phyloP scores from a whole-genome alignment of 805 yeast genomes.

The Ogataea pini region DNA sequence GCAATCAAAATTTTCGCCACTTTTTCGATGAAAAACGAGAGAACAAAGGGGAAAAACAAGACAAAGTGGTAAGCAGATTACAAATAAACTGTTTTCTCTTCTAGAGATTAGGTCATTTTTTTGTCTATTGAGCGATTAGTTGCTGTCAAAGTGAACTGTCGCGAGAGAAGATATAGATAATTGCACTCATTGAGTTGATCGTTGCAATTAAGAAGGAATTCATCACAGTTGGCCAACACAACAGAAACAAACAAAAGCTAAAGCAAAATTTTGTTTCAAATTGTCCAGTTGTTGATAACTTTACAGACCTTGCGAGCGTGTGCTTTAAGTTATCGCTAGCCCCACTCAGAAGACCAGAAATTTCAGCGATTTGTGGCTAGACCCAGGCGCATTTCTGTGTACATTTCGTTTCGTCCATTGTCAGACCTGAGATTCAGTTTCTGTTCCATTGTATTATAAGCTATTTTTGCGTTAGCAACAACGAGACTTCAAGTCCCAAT shows the following conservation, averaged over 20 bases:
- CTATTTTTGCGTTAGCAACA: conserved; percentile 7
- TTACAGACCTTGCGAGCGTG: conserved; percentile 7
- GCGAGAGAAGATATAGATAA: conserved; percentile 10
- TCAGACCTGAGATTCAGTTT: conserved; percentile 7
- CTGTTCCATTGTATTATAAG: conserved; percentile 21
- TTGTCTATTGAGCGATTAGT: conserved; percentile 17
- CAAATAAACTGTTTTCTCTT: conserved; percentile 9
- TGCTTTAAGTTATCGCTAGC: conserved; percentile 1
- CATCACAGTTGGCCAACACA: conserved; percentile 8
- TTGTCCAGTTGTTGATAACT: conserved; percentile 4
- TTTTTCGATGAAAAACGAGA: conserved; percentile 20
- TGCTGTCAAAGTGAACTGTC: conserved; percentile 13
- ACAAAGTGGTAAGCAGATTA: conserved; percentile 8
- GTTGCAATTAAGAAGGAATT: conserved; percentile 26
- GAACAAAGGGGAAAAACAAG: conserved; percentile 15
- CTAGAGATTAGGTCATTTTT: conserved; percentile 17
- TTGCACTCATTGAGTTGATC: conserved; percentile 36
- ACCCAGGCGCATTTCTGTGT: conserved; percentile 6
- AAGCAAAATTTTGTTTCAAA: not conserved
- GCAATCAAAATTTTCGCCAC: conserved; percentile 23
- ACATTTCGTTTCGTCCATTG: conserved; percentile 7
- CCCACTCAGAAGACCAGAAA: conserved; percentile 1
- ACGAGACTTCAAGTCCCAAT: conserved; percentile 8
- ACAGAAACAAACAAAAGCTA: conserved; percentile 3
- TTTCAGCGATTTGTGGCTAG: conserved; percentile 7